These are phyloP conservation scores for Medicago arabica DNA, from an alignment of 306 rosid genomes.

Conservation along the genomic window DNA sequence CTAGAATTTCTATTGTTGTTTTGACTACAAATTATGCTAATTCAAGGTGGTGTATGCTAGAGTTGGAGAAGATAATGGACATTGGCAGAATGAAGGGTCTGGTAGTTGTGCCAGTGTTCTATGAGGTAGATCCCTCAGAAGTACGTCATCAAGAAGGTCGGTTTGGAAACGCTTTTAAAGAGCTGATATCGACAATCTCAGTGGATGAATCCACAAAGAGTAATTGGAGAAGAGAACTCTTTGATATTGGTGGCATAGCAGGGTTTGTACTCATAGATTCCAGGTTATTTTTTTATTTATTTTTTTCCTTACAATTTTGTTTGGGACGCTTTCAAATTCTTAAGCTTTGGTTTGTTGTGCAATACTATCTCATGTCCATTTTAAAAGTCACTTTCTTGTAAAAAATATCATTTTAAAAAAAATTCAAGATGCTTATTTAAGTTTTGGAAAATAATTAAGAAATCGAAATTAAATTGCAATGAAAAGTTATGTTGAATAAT, in stretches of 20 bases:
- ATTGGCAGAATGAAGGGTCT: background rate
- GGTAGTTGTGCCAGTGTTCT: slow-evolving; percentile 14
- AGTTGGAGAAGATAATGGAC: slow-evolving; percentile 7
- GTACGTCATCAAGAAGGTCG: background rate
- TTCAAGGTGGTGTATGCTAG: slow-evolving; percentile 39
- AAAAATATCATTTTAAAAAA: background rate
- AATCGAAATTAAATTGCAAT: too few species aligned
- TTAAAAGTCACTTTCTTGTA: background rate
- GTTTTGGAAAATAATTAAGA: background rate
- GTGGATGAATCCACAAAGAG: background rate
- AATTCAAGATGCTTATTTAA: background rate
- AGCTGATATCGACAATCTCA: background rate
- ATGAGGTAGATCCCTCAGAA: slow-evolving; percentile 18
- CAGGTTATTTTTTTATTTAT: slow-evolving; percentile 15
- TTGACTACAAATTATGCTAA: slow-evolving; percentile 20
- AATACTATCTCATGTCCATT: background rate
- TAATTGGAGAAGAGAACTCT: background rate
- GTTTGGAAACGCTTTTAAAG: slow-evolving; percentile 16
- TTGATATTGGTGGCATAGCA: slow-evolving; percentile 3
- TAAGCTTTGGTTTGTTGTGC: background rate
- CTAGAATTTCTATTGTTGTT: background rate
- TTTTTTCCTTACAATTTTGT: background rate
- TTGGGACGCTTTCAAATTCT: background rate
- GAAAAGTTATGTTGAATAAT: too few species aligned
- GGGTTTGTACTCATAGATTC: background rate